Evolutionary conservation across 2,329 filamentous ascomycete genomes (phyloP), one percentile per base, ranked within the genome.

Genomic region (Ophiostoma pallidulum): DNA sequence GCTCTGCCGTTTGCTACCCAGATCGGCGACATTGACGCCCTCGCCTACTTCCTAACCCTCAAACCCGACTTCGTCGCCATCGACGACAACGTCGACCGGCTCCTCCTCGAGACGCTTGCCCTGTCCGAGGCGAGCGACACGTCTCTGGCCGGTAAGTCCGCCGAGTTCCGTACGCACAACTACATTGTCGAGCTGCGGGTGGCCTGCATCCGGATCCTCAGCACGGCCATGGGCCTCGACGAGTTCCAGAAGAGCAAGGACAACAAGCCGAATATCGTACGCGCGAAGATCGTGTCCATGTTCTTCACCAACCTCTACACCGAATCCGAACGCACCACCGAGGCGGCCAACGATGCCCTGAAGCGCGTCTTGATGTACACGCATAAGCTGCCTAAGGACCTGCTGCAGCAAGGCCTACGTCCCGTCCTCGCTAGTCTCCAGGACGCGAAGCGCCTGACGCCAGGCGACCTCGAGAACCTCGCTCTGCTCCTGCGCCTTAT

Each of bases 261-360:
- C 41, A 84, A 85, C 54, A 69, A 77, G 31, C 45, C 45, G 10
- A 51, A 38, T 43, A 28, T 31, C 1, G 82, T 78, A 0, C 71
- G 82, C 44, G 74, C 70, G 2, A 80, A 79, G 59, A 94, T 97
- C 41, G 90, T 98, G 16, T 82, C 86, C 0, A 89, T 97, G 1
- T 98, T 98, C 68, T 99, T 99, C 75, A 97, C 96, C 61, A 94
- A 87, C 32, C 72, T 98, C 1, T 98, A 98, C 64, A 91, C 88
- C 0, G 89, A 94, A 60, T 94, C 90, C 4, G 82, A 85, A 40
- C 86, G 90, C 35, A 94, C 94, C 3, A 94, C 96, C 45, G 86
- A 92, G 50, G 91, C 92, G 4, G 92, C 94, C 7, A 95, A 96
- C 60, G 82, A 87, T 53, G 91, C 91, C 4, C 66, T 99, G 49